These are phyloP conservation scores for Penicillium simplicissimum DNA, from an alignment of 495 filamentous ascomycete species.

Conservation along the genomic window DNA sequence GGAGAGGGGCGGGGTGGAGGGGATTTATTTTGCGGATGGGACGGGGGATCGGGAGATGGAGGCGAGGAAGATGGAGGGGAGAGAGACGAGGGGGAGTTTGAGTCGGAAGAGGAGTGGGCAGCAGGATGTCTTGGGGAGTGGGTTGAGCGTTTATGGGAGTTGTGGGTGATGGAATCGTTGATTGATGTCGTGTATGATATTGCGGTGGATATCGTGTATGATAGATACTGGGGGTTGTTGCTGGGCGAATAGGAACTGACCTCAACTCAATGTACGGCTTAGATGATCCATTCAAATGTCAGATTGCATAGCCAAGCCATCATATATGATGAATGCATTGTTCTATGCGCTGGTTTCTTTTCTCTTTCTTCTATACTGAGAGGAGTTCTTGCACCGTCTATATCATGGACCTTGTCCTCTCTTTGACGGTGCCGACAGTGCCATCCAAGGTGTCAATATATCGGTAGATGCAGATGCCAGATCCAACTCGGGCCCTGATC, in stretches of 20 bases:
- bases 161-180: constrained; percentile 14
- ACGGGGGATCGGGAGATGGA: not conserved
- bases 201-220: too few relatives aligned
- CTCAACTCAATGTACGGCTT: too few relatives aligned
- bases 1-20: constrained; percentile 3
- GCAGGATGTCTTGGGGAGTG: constrained; percentile 24
- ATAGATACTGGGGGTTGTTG: too few relatives aligned
- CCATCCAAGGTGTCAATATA: not conserved
- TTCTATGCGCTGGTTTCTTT: not conserved
- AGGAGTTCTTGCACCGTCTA: not conserved
- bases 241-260: too few relatives aligned
- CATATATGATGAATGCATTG: not conserved
- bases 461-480: not conserved
- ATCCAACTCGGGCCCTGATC: not conserved
- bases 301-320: too few relatives aligned
- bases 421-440: too few relatives aligned
- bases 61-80: not conserved
- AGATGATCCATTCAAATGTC: too few relatives aligned
- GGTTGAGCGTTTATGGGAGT: constrained; percentile 28
- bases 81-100: constrained; percentile 5
- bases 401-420: not conserved
- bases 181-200: too few relatives aligned
- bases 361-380: not conserved
- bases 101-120: constrained; percentile 10
- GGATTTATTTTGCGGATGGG: constrained; percentile 7